These are phyloP conservation scores for Protomyces pachydermus DNA, from an alignment of 1,139 yeast genomes.

Conservation along the genomic window DNA sequence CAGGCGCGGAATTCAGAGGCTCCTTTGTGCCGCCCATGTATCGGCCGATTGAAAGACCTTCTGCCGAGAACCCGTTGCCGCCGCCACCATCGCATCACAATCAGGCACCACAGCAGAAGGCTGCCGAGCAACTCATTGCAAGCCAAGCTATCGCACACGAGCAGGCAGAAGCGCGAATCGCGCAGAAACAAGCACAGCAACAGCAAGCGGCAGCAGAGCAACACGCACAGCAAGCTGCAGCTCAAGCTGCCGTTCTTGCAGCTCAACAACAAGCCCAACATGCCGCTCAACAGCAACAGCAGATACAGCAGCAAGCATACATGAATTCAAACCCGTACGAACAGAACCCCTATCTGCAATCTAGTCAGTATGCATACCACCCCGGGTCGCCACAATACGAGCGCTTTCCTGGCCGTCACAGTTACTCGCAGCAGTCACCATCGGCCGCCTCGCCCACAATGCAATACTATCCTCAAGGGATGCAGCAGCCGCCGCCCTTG, in stretches of 20 bases:
- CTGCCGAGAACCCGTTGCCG: constrained; percentile 23
- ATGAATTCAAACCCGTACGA: constrained; percentile 8
- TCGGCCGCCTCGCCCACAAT: not conserved
- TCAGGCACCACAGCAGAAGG: constrained; percentile 24
- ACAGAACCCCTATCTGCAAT: constrained; percentile 14
- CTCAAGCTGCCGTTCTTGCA: not conserved
- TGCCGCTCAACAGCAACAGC: not conserved
- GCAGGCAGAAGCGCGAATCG: constrained; percentile 19
- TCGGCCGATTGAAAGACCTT: constrained; percentile 11
- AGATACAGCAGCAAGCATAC: not conserved
- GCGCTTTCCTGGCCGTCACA: not conserved
- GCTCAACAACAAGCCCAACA: not conserved
- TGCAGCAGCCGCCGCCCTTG: not conserved
- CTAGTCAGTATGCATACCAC: not conserved
- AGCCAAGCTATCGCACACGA: constrained; percentile 25
- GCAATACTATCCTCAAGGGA: constrained; percentile 4
- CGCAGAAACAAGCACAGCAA: constrained; percentile 6
- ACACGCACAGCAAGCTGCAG: not conserved
- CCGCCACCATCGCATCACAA: constrained; percentile 26
- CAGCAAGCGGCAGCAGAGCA: constrained; percentile 5
- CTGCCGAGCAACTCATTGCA: constrained; percentile 20
- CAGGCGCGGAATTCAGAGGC: constrained; percentile 39
- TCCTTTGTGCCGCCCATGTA: constrained; percentile 38
- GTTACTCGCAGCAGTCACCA: constrained; percentile 3
- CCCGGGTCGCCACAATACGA: not conserved